Percentiles rank a stretch among this genome's conserved stretches.
Evolutionary conservation across 352 stramenopile genomes (phyloP).

Genomic region (Phytophthora podocarpi): DNA sequence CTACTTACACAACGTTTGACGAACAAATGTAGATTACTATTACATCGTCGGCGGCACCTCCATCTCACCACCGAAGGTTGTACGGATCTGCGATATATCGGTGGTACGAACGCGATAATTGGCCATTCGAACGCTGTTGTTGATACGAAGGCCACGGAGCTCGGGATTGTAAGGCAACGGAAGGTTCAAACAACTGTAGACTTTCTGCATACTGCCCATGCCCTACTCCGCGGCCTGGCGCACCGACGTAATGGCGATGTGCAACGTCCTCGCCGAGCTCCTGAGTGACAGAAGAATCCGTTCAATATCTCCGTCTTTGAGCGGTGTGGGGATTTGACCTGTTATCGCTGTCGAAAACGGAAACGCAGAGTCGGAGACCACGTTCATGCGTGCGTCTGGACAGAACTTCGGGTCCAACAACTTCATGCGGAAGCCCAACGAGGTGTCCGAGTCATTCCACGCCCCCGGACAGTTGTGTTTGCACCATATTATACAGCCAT

Average conservation of each 20-base stretch:
- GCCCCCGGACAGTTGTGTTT: no score
- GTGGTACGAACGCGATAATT: constrained; percentile 21
- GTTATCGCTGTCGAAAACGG: no score
- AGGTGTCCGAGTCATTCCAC: no score
- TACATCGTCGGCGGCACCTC: no score
- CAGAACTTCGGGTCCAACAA: not conserved
- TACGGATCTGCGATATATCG: not conserved
- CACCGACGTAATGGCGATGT: constrained; percentile 11
- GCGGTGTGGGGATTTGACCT: no score
- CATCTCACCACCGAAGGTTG: not conserved
- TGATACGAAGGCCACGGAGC: not conserved
- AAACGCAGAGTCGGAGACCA: not conserved
- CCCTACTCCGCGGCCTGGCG: not conserved
- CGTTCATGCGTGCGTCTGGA: not conserved
- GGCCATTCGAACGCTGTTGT: constrained; percentile 4
- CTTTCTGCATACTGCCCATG: constrained; percentile 1
- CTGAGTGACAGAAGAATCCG: not conserved
- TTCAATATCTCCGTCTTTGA: constrained; percentile 5
- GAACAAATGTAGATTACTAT: no score
- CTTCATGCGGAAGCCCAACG: no score
- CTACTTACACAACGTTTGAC: no score
- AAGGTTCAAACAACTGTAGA: not conserved
- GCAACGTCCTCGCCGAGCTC: not conserved
- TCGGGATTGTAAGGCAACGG: not conserved
- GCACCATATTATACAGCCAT: no score